Evolutionary conservation across 1,139 yeast species (phyloP).

Genomic region (Suhomyces wounanorum): DNA sequence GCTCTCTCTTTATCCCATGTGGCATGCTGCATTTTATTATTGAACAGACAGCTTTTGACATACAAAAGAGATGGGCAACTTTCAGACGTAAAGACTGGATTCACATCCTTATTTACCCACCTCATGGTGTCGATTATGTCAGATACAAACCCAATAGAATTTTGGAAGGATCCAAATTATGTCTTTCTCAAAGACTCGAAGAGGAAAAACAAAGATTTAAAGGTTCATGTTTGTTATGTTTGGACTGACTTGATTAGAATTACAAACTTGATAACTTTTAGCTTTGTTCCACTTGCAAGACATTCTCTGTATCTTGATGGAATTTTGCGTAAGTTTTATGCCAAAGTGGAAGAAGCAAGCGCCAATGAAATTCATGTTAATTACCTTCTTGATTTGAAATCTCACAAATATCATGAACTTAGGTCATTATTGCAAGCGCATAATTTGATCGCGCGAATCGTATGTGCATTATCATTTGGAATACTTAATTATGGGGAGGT

Average conservation of each 20-base stretch:
- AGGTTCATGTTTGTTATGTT: constrained; percentile 34
- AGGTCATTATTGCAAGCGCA: constrained; percentile 28
- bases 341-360: constrained; percentile 31
- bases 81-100: constrained; percentile 20
- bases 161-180: constrained; percentile 43
- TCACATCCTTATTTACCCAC: constrained; percentile 21
- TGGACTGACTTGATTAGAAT: constrained; percentile 42
- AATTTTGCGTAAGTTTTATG: constrained; percentile 23
- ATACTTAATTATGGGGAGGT: constrained; percentile 27
- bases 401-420: constrained; percentile 21
- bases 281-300: constrained; percentile 28
- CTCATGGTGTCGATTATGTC: constrained; percentile 20
- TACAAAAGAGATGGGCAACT: constrained; percentile 19
- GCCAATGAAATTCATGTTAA: constrained; percentile 28
- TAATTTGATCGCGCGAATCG: constrained; percentile 31
- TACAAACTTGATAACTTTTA: constrained; percentile 34
- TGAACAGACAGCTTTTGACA: constrained; percentile 26
- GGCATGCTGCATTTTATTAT: constrained; percentile 26
- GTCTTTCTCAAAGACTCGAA: constrained; percentile 23
- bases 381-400: constrained; percentile 24
- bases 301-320: constrained; percentile 26
- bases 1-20: constrained; percentile 26
- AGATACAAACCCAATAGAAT: constrained; percentile 23
- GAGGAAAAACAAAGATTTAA: constrained; percentile 28
- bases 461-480: constrained; percentile 28